A percentile compares a stretch with the other conserved stretches of the same genome.
These are phyloP conservation scores for Apiotrichum sp. DNA, from an alignment of 1,284 basidiomycete genomes.

Conservation along the genomic window DNA sequence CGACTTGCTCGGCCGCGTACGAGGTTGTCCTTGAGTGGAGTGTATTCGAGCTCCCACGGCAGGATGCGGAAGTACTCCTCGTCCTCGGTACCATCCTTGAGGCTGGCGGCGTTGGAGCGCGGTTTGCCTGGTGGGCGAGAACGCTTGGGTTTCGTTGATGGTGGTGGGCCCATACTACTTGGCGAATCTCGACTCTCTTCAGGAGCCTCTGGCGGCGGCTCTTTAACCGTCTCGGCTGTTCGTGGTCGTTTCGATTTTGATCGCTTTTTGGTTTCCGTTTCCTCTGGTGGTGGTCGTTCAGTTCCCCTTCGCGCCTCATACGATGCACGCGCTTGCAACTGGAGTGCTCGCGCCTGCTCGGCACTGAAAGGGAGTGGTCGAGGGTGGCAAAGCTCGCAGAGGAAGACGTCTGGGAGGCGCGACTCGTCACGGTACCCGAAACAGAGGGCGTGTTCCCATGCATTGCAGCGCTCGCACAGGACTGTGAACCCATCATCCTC, in stretches of 20 bases:
- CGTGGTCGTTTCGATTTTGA: conserved; percentile 16
- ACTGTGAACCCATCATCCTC: conserved; percentile 89
- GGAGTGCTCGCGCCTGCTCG: conserved; percentile 23
- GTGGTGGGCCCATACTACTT: conserved; percentile 8
- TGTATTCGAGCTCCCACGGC: conserved; percentile 45
- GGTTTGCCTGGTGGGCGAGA: conserved; percentile 8
- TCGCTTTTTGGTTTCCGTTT: conserved; percentile 12
- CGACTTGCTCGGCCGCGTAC: conserved; percentile 29
- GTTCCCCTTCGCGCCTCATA: conserved; percentile 1
- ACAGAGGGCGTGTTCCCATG: conserved; percentile 88
- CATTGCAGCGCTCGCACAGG: conserved; percentile 78
- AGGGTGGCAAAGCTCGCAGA: conserved; percentile 44
- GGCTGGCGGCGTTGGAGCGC: conserved; percentile 5
- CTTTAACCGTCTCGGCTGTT: conserved; percentile 4
- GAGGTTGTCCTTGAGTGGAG: conserved; percentile 39
- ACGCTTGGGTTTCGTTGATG: conserved; percentile 12
- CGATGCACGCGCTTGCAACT: conserved; percentile 14
- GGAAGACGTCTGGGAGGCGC: conserved; percentile 60
- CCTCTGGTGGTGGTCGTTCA: not conserved
- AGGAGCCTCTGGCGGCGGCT: not conserved
- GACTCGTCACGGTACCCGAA: conserved; percentile 63
- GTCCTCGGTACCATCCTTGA: conserved; percentile 18
- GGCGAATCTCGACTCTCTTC: conserved; percentile 9
- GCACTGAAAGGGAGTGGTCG: conserved; percentile 28
- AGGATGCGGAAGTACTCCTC: conserved; percentile 37